Evolutionary conservation across 2,329 filamentous ascomycete genomes (phyloP), one percentile per base, ranked within the genome.

Genomic region (Exserohilum rostratum): DNA sequence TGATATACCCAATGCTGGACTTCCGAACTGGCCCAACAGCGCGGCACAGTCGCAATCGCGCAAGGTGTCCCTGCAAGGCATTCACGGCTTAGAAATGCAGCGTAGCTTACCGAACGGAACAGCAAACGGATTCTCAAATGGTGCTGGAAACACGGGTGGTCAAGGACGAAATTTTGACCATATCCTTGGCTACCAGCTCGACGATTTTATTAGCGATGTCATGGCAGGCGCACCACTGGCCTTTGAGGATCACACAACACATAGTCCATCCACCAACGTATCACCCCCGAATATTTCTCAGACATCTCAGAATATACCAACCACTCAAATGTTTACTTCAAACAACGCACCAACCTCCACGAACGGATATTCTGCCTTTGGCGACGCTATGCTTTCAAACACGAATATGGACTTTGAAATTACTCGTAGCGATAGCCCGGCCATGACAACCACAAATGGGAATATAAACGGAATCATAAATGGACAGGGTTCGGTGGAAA

Each of bases 141-240:
- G 15, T 11, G 13, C 34, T 37, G 30, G 15, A n/a, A 20, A n/a
- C 7, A 31, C 18, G 13, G 37, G 20, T 18, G 34, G 22, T 20
- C 44, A 57, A 4, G 66, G 50, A 5, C 56, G 67, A 22, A 18
- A 62, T 0, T 70, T 73, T 40, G 55, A 56, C 4, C 48, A 64
- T 3, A 34, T 74, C 13, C 39, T 63, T 1, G 57, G 55, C 29
- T 65, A 65, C 20, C 69, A 67, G 6, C 51, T 72, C 1, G 71
- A 75, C 35, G 64, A 55, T 29, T 38, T 73, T 1, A 47, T 74
- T n/a, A 43, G 42, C 9, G 70, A 74, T 25, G 61, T 70, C 7
- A 67, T 74, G 68, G 58, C 62, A 3, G 66, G 61, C 6, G 47
- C 54, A 13, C 33, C 39, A 3, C 42, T 47, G 2, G 57, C 58